Evolutionary conservation across 192 early-diverging fungal genomes (phyloP), one percentile per base, ranked within the genome.

Genomic region (Coemansia sp.): DNA sequence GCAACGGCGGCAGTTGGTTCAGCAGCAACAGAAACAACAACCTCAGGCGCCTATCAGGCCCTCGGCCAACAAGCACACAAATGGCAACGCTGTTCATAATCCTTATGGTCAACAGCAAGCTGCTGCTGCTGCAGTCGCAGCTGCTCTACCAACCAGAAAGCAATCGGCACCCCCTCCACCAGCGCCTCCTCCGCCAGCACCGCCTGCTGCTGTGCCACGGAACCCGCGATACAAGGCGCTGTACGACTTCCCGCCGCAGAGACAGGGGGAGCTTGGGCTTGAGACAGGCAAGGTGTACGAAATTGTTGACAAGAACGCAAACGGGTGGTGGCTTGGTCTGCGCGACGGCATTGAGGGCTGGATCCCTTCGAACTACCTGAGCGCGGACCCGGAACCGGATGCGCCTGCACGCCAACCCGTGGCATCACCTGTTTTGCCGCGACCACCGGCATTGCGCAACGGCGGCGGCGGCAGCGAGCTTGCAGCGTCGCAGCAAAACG

Each of bases 361-460:
- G 91, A 85, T 92, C 13, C 91, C 91, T n/a, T 90, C 89, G 64
- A 91, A 92, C 73, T 92, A 92, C 62, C 65, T 91, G 26, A 88
- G 85, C 56, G 86, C 86, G 18, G 84, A 90, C 41, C 69, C 89
- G 10, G 89, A 90, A 49, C 87, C 87, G 42, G 87, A 85, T 11
- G 77, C 80, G 26, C 74, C 76, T 18, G 39, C 67, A 12, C 66
- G 70, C 19, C 66, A 63, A 19, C 40, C 26, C 26, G 63, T 57
- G 2, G 56, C 61, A 8, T 60, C 69, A 12, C 73, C 74, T 15
- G 70, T 67, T 39, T 51, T 68, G 52, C 78, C 74, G 16, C 67
- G 45, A 13, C 79, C 74, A 5, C 56, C 63, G 8, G 67, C 49
- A 15, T 66, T 70, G 70, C 66, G 67, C 63, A 81, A 71, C 43